phyloP scores from a whole-genome alignment of 108 stramenopile genomes.

The Discostella pseudostelligera region DNA sequence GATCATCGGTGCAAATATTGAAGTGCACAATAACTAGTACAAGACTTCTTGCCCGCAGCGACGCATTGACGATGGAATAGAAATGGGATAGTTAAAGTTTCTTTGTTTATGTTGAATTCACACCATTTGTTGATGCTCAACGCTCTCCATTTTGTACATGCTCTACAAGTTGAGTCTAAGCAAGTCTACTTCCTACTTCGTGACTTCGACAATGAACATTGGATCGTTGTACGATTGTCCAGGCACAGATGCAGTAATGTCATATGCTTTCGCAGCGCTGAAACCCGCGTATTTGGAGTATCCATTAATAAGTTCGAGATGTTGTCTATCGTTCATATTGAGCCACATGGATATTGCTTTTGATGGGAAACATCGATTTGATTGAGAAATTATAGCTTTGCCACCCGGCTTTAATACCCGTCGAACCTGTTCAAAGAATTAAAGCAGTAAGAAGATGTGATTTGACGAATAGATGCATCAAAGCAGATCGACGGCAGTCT shows the following conservation, averaged over 20 bases:
- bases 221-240: constrained; percentile 63
- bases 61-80: no score
- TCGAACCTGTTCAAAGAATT: constrained; percentile 14
- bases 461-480: neutral
- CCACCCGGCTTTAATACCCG: constrained; percentile 92
- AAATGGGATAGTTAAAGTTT: no score
- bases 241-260: constrained; percentile 73
- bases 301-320: constrained; percentile 88
- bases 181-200: no score
- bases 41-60: no score
- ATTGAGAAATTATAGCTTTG: constrained; percentile 88
- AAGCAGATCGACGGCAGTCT: neutral
- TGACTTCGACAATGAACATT: constrained; percentile 78
- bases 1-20: no score
- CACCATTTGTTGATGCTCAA: no score
- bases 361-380: constrained; percentile 92
- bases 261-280: constrained; percentile 60
- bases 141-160: no score
- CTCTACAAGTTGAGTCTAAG: no score
- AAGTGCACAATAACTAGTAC: no score
- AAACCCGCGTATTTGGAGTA: constrained; percentile 74
- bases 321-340: constrained; percentile 90
- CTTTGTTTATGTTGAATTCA: no score
- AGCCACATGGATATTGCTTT: constrained; percentile 95
- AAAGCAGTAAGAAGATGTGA: neutral